These are phyloP conservation scores for Hordeum marinum DNA, from an alignment of 176 grass and related monocot species.

Conservation along the genomic window DNA sequence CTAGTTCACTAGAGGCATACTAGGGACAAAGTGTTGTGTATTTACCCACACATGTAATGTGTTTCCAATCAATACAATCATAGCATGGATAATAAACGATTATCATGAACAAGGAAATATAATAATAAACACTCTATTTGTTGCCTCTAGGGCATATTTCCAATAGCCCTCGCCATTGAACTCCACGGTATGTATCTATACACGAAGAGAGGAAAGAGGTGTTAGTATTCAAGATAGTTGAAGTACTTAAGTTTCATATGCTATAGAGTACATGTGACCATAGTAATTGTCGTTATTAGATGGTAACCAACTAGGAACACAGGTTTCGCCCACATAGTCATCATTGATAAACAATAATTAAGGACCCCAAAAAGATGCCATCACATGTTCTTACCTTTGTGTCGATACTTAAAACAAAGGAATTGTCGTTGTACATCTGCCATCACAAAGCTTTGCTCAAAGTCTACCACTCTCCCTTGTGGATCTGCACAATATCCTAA, in stretches of 20 bases:
- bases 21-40: too few species aligned
- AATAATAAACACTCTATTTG: too few species aligned
- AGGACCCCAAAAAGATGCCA: neutral
- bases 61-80: too few species aligned
- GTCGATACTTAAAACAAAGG: neutral
- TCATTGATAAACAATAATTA: neutral
- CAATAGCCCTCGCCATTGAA: neutral
- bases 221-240: neutral
- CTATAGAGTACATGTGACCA: neutral
- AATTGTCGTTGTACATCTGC: neutral
- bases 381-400: neutral
- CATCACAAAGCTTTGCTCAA: neutral
- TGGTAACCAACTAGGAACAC: neutral
- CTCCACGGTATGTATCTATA: neutral
- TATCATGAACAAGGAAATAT: too few species aligned
- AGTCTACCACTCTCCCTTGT: neutral
- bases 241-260: neutral
- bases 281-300: neutral
- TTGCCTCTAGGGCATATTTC: too few species aligned
- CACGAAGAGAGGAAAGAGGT: neutral
- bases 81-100: too few species aligned
- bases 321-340: neutral
- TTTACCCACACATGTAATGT: too few species aligned
- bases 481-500: neutral
- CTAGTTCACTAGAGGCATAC: too few species aligned